These are phyloP conservation scores for Sporisorium graminicola DNA, from an alignment of 1,284 basidiomycete species.

Conservation along the genomic window DNA sequence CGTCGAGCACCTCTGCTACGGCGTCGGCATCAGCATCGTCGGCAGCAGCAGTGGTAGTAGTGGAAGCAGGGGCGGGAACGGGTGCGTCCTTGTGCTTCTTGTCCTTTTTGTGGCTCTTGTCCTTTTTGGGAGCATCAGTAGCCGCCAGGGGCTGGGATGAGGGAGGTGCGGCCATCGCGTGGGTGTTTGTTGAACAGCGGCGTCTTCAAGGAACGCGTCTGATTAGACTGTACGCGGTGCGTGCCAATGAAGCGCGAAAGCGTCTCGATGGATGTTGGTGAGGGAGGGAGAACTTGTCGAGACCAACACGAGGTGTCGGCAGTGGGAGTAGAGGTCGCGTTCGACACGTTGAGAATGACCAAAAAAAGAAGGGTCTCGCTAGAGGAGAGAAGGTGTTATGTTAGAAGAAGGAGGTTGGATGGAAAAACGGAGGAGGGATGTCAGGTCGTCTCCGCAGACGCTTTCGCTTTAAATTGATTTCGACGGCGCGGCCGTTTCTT, in stretches of 20 bases:
- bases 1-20: slow-evolving; percentile 15
- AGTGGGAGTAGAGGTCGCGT: slow-evolving; percentile 17
- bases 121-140: slow-evolving; percentile 14
- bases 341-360: not conserved
- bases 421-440: slow-evolving; percentile 15
- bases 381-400: not conserved
- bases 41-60: slow-evolving; percentile 6
- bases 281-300: not conserved
- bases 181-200: not conserved
- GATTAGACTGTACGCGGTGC: slow-evolving; percentile 2
- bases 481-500: not conserved
- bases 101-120: slow-evolving; percentile 22
- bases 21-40: slow-evolving; percentile 39
- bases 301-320: slow-evolving; percentile 10
- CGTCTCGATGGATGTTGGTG: slow-evolving; percentile 2
- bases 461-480: slow-evolving; percentile 22
- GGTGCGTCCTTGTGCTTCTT: slow-evolving; percentile 10
- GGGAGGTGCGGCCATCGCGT: slow-evolving; percentile 17
- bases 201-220: not conserved
- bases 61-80: slow-evolving; percentile 4
- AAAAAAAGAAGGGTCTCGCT: slow-evolving; percentile 4
- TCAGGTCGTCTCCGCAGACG: slow-evolving; percentile 22
- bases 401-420: not conserved
- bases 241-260: slow-evolving; percentile 2
- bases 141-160: slow-evolving; percentile 20